Percentiles rank a stretch among this genome's conserved stretches.
These are phyloP conservation scores for Withania somnifera DNA, from an alignment of 305 asterid species.

Conservation along the genomic window DNA sequence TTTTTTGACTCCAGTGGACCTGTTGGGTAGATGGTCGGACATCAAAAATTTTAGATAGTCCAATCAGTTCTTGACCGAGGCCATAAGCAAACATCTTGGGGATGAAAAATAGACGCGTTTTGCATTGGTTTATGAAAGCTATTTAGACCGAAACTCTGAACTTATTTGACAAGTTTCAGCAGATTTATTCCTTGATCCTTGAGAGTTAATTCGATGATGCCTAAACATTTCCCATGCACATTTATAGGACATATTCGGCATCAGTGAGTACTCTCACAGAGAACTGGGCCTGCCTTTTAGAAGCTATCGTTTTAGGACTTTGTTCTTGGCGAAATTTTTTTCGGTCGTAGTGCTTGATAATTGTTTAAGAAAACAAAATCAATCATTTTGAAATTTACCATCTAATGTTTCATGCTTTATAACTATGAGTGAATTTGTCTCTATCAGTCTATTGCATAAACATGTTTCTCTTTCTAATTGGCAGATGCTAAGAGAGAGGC, in stretches of 20 bases:
- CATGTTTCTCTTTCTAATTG: conserved; percentile 12
- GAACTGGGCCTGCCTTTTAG: not conserved
- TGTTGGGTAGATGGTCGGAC: not conserved
- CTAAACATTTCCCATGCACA: not conserved
- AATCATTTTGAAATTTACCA: not conserved
- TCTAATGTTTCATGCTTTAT: not conserved
- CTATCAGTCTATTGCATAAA: not conserved
- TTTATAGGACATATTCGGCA: not conserved
- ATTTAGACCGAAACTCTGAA: not conserved
- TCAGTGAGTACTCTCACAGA: not conserved
- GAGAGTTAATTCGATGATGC: not conserved
- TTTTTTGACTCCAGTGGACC: not conserved
- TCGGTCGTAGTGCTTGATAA: not conserved
- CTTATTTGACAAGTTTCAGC: not conserved
- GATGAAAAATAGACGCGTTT: not conserved
- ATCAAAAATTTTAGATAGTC: not conserved
- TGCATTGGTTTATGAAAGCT: not conserved
- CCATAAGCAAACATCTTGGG: not conserved
- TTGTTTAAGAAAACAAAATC: not conserved
- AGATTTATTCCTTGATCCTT: not conserved
- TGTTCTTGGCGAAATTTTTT: not conserved
- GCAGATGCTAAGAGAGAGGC: conserved; percentile 75
- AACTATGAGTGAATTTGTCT: not conserved
- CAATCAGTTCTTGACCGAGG: not conserved
- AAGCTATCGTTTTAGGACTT: not conserved